A percentile compares a stretch with the other conserved stretches of the same genome.
Evolutionary conservation across 768 basidiomycete genomes (phyloP).

Genomic region (Lepiota subincarnata): DNA sequence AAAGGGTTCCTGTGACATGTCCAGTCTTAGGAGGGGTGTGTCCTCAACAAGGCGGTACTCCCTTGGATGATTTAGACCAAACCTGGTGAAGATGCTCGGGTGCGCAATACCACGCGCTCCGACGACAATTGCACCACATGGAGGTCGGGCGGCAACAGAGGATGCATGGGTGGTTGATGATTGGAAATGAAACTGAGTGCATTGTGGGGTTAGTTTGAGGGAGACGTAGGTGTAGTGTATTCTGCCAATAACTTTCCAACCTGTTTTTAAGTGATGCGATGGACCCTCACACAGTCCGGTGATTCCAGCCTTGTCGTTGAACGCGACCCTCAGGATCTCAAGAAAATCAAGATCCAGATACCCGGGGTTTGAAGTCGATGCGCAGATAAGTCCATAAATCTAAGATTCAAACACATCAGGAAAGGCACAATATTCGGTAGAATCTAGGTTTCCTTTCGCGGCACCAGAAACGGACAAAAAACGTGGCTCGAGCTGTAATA

Average conservation of each 20-base stretch:
- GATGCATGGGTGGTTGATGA: slow-evolving; percentile 76
- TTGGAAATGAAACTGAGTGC: slow-evolving; percentile 39
- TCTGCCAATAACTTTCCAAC: slow-evolving; percentile 5
- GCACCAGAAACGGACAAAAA: background rate
- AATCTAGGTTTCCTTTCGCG: slow-evolving; percentile 4
- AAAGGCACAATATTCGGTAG: background rate
- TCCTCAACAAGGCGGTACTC: too few species aligned
- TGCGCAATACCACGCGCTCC: too few species aligned
- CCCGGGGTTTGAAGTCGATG: background rate
- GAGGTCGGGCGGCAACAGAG: too few species aligned
- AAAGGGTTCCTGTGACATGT: too few species aligned
- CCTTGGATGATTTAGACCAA: too few species aligned
- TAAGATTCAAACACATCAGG: slow-evolving; percentile 4
- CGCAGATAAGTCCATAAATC: background rate
- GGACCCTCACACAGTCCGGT: slow-evolving; percentile 3
- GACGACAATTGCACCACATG: too few species aligned
- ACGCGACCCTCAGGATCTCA: background rate
- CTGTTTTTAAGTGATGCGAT: slow-evolving; percentile 7
- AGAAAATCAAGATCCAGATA: background rate
- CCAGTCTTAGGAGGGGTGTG: too few species aligned
- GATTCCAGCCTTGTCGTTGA: background rate
- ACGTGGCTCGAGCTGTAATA: too few species aligned
- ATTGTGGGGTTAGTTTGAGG: slow-evolving; percentile 28
- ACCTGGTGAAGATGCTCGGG: too few species aligned
- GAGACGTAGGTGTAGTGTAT: slow-evolving; percentile 16